Percentiles rank a stretch among this genome's conserved stretches.
Conservation (phyloP, 1,284 basidiomycete genomes). For the Omphalotus olearius region DNA sequence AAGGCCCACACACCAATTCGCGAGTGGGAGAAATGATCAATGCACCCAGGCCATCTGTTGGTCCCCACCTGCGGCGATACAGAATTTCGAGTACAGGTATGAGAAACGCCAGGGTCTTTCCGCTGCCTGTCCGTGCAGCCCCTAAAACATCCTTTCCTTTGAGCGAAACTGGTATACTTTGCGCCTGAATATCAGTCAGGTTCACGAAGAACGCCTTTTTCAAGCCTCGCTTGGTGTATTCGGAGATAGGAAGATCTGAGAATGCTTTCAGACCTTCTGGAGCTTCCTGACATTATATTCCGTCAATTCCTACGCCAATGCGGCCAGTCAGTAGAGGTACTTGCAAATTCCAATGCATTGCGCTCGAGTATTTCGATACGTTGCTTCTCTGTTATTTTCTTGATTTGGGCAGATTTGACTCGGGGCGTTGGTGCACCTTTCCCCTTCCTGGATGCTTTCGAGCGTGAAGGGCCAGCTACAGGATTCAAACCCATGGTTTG, state of each 20-base stretch:
- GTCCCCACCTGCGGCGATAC: constrained; percentile 91
- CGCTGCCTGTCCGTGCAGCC: constrained; percentile 93
- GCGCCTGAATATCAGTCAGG: constrained; percentile 90
- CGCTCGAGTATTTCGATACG: constrained; percentile 51
- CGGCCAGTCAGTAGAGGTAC: constrained; percentile 21
- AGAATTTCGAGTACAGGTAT: constrained; percentile 92
- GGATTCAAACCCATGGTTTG: constrained; percentile 18
- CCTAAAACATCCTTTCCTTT: constrained; percentile 96
- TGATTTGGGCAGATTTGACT: constrained; percentile 31
- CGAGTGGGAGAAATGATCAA: constrained; percentile 94
- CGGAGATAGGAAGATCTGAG: constrained; percentile 66
- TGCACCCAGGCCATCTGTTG: constrained; percentile 92
- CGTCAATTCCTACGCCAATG: constrained; percentile 6
- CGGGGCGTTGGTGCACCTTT: constrained; percentile 20
- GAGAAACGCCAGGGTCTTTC: constrained; percentile 96
- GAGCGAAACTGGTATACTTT: constrained; percentile 88
- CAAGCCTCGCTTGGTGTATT: constrained; percentile 68
- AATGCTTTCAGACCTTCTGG: constrained; percentile 49
- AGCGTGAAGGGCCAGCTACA: constrained; percentile 8
- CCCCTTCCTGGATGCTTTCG: constrained; percentile 18
- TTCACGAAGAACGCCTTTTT: constrained; percentile 82
- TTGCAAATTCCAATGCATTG: constrained; percentile 53
- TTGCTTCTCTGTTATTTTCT: constrained; percentile 48
- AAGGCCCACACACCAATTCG: constrained; percentile 66
- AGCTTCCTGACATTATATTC: constrained; percentile 36